phyloP scores from a whole-genome alignment of 768 basidiomycete species.

The Pleurotus cornucopiae region DNA sequence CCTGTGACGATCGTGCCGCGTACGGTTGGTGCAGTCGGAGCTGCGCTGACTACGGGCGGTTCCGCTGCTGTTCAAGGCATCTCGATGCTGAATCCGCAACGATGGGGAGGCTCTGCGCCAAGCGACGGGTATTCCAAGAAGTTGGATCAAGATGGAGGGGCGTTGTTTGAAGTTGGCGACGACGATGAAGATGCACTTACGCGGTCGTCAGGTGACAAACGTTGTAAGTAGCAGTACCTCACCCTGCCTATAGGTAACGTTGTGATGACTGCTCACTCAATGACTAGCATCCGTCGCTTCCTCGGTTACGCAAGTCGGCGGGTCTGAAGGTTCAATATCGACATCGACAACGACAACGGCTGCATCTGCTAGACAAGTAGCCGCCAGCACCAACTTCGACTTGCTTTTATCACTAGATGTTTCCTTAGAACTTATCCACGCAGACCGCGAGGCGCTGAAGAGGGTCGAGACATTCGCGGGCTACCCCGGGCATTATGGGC shows the following conservation, averaged over 20 bases:
- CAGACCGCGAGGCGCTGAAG: slow-evolving; percentile 87
- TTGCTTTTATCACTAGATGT: slow-evolving; percentile 88
- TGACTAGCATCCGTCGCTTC: not conserved
- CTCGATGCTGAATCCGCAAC: slow-evolving; percentile 84
- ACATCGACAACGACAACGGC: slow-evolving; percentile 12
- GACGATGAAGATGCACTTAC: slow-evolving; percentile 27
- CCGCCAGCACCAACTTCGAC: slow-evolving; percentile 51
- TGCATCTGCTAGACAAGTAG: slow-evolving; percentile 6
- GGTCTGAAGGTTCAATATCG: not conserved
- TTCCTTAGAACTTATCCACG: slow-evolving; percentile 89
- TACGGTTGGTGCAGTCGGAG: slow-evolving; percentile 66
- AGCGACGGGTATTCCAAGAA: slow-evolving; percentile 30
- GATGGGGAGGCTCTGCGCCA: slow-evolving; percentile 57
- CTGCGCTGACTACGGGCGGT: slow-evolving; percentile 64
- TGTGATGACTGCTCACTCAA: not conserved
- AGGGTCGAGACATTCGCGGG: slow-evolving; percentile 85
- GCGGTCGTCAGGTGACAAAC: slow-evolving; percentile 8
- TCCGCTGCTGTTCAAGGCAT: slow-evolving; percentile 80
- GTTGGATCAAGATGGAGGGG: slow-evolving; percentile 33
- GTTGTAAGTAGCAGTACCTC: not conserved
- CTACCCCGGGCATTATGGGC: slow-evolving; percentile 86
- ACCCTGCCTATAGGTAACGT: no score
- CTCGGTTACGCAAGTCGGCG: not conserved
- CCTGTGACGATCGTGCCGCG: slow-evolving; percentile 97
- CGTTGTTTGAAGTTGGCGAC: slow-evolving; percentile 48